These are phyloP conservation scores for Rugonectria rugulosa DNA, from an alignment of 2,329 filamentous ascomycete genomes.

Conservation along the genomic window DNA sequence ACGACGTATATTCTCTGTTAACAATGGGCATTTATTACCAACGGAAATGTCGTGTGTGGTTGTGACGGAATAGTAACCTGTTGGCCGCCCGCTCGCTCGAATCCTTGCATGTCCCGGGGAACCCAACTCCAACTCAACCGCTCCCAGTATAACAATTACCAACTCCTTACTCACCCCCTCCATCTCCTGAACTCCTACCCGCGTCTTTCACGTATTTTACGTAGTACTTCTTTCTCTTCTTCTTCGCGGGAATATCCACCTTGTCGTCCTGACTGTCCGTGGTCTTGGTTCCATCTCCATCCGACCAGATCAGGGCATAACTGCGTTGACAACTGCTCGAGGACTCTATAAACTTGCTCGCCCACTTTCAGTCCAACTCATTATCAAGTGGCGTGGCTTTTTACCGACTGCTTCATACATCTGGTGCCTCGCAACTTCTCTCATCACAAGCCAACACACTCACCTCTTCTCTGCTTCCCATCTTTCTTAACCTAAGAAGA, in stretches of 20 bases:
- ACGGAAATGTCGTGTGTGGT: too few species aligned
- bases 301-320: conserved; percentile 7
- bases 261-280: too few species aligned
- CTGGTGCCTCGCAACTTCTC: not conserved
- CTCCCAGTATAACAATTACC: conserved; percentile 28
- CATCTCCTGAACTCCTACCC: too few species aligned
- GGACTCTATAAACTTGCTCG: conserved; percentile 17
- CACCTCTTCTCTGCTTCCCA: not conserved
- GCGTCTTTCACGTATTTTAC: too few species aligned
- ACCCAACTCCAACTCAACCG: conserved; percentile 34
- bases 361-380: not conserved
- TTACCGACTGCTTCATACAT: too few species aligned
- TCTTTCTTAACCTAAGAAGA: too few species aligned
- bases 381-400: conserved; percentile 1
- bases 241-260: conserved; percentile 5
- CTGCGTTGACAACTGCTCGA: conserved; percentile 10
- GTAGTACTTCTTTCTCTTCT: too few species aligned
- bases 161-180: conserved; percentile 13
- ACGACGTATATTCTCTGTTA: too few species aligned
- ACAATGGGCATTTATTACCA: too few species aligned
- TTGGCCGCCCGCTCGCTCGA: not conserved
- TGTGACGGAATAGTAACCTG: too few species aligned
- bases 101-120: conserved; percentile 21
- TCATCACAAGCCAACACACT: not conserved
- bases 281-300: conserved; percentile 8